Evolutionary conservation across 768 basidiomycete genomes (phyloP).

Genomic region (Hygrocybe coccinea): DNA sequence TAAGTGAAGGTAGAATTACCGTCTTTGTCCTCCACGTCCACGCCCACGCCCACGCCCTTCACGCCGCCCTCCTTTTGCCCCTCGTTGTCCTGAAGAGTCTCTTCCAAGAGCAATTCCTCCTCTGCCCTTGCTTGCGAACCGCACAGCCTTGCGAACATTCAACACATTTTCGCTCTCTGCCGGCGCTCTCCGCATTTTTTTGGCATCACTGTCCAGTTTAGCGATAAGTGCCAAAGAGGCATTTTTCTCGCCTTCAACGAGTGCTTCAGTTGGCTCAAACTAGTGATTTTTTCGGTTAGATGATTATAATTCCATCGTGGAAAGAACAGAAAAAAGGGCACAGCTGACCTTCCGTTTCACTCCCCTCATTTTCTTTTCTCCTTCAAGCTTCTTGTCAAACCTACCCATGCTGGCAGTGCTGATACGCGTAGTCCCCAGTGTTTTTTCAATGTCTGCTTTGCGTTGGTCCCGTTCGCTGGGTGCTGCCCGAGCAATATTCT

Average conservation of each 20-base stretch:
- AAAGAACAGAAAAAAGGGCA: background rate
- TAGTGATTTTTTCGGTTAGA: constrained; percentile 25
- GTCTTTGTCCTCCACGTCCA: constrained; percentile 25
- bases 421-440: constrained; percentile 66
- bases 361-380: constrained; percentile 84
- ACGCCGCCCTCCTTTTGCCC: constrained; percentile 26
- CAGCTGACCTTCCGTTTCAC: constrained; percentile 83
- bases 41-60: constrained; percentile 8
- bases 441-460: constrained; percentile 70
- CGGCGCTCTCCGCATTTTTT: constrained; percentile 51
- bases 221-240: constrained; percentile 70
- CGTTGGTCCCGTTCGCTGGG: constrained; percentile 41
- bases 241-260: constrained; percentile 63
- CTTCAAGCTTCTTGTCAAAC: constrained; percentile 86
- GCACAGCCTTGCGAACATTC: constrained; percentile 86
- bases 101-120: constrained; percentile 58
- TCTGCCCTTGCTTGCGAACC: constrained; percentile 64
- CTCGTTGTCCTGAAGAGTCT: constrained; percentile 29
- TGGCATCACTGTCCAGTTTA: constrained; percentile 67
- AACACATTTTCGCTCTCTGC: constrained; percentile 53
- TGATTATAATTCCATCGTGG: background rate
- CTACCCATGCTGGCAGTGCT: constrained; percentile 96
- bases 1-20: constrained; percentile 10
- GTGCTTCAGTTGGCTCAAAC: constrained; percentile 81
- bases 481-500: constrained; percentile 63